Evolutionary conservation across 2,329 filamentous ascomycete species (phyloP).

Genomic region (Penicillium thymicola): DNA sequence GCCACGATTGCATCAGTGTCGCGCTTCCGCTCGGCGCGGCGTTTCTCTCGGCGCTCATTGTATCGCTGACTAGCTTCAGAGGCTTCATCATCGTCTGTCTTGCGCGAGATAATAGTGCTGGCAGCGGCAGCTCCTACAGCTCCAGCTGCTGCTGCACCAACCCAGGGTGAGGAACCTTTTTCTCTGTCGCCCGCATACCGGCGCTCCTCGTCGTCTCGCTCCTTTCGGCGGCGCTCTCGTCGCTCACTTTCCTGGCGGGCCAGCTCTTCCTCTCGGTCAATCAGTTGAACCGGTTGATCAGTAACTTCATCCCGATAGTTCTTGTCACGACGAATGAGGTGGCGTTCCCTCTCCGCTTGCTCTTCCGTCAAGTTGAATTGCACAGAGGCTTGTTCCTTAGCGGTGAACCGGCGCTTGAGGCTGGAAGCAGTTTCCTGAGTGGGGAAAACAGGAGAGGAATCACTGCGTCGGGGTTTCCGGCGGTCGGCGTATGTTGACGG

Average conservation of each 20-base stretch:
- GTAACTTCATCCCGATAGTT: constrained; percentile 20
- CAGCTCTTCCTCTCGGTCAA: constrained; percentile 29
- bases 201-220: constrained; percentile 21
- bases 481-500: constrained; percentile 8
- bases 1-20: constrained; percentile 22
- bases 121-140: constrained; percentile 50
- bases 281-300: constrained; percentile 25
- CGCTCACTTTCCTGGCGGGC: constrained; percentile 16
- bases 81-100: constrained; percentile 26
- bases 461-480: constrained; percentile 35
- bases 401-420: constrained; percentile 33
- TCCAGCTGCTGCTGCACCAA: constrained; percentile 46
- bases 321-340: constrained; percentile 27
- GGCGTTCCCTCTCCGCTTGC: constrained; percentile 50
- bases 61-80: constrained; percentile 34
- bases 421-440: constrained; percentile 28
- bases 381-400: constrained; percentile 47
- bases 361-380: constrained; percentile 58
- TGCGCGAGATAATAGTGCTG: constrained; percentile 40
- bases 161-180: constrained; percentile 33
- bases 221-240: constrained; percentile 19
- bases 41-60: constrained; percentile 37
- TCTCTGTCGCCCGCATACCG: constrained; percentile 20
- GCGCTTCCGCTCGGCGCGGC: constrained; percentile 40
- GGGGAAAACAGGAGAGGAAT: constrained; percentile 46